A percentile compares a stretch with the other conserved stretches of the same genome.
Evolutionary conservation across 2,329 filamentous ascomycete genomes (phyloP).

Genomic region (Exophiala aquamarina): DNA sequence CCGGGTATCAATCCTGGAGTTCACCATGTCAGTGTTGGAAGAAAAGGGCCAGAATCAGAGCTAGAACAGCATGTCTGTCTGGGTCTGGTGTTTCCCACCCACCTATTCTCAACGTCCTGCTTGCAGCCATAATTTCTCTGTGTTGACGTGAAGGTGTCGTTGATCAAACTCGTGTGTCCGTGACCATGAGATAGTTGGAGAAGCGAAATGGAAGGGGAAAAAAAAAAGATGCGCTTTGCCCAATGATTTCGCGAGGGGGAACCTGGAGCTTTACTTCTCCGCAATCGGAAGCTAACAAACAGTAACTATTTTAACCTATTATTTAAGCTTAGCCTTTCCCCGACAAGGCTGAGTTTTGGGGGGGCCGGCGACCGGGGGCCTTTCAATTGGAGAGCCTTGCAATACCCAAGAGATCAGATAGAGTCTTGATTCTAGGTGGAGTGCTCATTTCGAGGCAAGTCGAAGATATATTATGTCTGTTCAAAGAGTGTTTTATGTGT

Average conservation of each 20-base stretch:
- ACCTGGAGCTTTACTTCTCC: neutral
- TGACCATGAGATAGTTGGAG: neutral
- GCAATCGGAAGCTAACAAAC: neutral
- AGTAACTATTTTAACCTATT: too few species aligned
- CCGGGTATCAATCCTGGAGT: constrained; percentile 79
- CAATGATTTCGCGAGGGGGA: neutral
- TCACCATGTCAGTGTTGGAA: neutral
- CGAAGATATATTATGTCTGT: too few species aligned
- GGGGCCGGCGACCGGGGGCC: too few species aligned
- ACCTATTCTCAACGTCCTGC: constrained; percentile 23
- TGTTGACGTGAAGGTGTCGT: neutral
- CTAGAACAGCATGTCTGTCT: neutral
- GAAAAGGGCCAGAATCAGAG: neutral
- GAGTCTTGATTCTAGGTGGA: too few species aligned
- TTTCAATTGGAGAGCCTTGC: too few species aligned
- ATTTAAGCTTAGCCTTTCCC: too few species aligned
- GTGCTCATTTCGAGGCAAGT: too few species aligned
- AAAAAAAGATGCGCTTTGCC: neutral
- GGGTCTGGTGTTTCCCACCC: neutral
- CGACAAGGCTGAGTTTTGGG: too few species aligned
- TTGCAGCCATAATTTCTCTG: constrained; percentile 12
- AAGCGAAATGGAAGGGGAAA: neutral
- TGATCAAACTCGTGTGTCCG: neutral
- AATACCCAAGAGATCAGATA: too few species aligned
- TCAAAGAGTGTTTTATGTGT: too few species aligned